These are phyloP conservation scores for Closterium sp. DNA, from an alignment of 139 green algal genomes.

Conservation along the genomic window DNA sequence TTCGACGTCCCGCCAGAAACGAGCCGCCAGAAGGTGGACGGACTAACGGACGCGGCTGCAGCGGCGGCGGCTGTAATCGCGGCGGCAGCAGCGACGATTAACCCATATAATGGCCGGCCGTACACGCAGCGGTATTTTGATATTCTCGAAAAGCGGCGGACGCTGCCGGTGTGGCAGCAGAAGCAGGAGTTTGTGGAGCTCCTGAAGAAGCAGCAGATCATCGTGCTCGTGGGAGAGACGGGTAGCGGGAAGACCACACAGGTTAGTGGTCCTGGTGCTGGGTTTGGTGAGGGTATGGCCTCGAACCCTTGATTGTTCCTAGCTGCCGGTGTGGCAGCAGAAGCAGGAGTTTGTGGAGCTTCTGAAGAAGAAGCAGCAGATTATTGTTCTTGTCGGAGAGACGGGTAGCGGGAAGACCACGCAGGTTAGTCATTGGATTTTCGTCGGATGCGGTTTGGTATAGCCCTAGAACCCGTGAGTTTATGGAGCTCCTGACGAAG, in stretches of 20 bases:
- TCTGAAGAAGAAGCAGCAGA: no score
- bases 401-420: no score
- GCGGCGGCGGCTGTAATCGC: neutral
- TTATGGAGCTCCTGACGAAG: constrained; percentile 82
- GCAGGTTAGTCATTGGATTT: no score
- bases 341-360: no score
- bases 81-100: constrained; percentile 13
- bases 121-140: constrained; percentile 88
- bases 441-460: no score
- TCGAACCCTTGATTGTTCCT: no score
- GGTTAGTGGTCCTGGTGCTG: no score
- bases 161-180: constrained; percentile 94
- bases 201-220: constrained; percentile 89
- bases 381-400: no score
- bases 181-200: constrained; percentile 90
- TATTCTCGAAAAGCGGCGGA: constrained; percentile 85
- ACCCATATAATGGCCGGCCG: constrained; percentile 64
- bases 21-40: neutral
- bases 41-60: neutral
- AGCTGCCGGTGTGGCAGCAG: no score
- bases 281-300: no score
- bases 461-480: constrained; percentile 63
- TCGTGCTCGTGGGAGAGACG: constrained; percentile 97
- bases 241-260: constrained; percentile 97
- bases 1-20: constrained; percentile 33